A percentile compares a stretch with the other conserved stretches of the same genome.
phyloP scores from a whole-genome alignment of 306 rosid genomes.

The Citrullus mucosospermus region DNA sequence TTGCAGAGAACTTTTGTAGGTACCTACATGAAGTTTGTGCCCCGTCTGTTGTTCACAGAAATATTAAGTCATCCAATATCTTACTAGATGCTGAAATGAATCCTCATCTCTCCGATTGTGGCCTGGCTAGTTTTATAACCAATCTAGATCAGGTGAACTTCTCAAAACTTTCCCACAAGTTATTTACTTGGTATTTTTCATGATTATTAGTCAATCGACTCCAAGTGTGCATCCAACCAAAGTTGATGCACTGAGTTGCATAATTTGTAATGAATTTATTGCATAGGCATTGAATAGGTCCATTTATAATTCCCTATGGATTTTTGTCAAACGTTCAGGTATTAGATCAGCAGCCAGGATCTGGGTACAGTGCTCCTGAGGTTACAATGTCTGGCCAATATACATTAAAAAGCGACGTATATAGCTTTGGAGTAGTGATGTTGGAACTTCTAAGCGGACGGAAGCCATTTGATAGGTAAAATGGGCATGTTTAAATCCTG shows the following conservation, averaged over 20 bases:
- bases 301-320: neutral
- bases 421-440: slow-evolving; percentile 93
- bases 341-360: slow-evolving; percentile 51
- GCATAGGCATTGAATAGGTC: neutral
- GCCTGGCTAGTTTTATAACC: slow-evolving; percentile 65
- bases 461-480: slow-evolving; percentile 85
- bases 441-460: slow-evolving; percentile 93
- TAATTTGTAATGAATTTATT: neutral
- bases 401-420: slow-evolving; percentile 78
- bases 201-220: neutral
- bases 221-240: neutral
- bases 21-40: slow-evolving; percentile 93
- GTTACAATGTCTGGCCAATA: slow-evolving; percentile 65
- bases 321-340: slow-evolving; percentile 28
- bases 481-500: neutral
- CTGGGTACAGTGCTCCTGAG: slow-evolving; percentile 84
- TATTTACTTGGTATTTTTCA: neutral
- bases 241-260: neutral
- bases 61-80: slow-evolving; percentile 81
- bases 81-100: slow-evolving; percentile 74
- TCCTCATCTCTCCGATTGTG: slow-evolving; percentile 88
- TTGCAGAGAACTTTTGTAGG: slow-evolving; percentile 27
- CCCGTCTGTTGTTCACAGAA: slow-evolving; percentile 85
- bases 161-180: neutral
- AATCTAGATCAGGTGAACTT: slow-evolving; percentile 14